These are phyloP conservation scores for Austroboletus novae-zelandiae DNA, from an alignment of 1,284 basidiomycete species.

Conservation along the genomic window DNA sequence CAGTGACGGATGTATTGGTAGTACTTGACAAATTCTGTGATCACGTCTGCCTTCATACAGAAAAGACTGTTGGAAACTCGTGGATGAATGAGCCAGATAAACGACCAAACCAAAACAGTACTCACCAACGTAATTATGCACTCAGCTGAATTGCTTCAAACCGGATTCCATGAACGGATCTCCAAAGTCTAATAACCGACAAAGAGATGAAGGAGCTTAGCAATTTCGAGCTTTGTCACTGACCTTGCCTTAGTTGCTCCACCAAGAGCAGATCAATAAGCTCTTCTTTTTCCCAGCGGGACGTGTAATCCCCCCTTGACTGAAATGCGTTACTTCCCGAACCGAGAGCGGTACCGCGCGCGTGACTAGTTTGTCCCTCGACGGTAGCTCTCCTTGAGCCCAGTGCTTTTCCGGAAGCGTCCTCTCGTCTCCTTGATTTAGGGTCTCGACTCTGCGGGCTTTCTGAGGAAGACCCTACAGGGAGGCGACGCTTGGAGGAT, in stretches of 20 bases:
- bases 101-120: slow-evolving; percentile 1
- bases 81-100: slow-evolving; percentile 20
- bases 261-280: slow-evolving; percentile 39
- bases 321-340: slow-evolving; percentile 23
- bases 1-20: slow-evolving; percentile 2
- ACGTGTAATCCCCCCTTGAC: slow-evolving; percentile 27
- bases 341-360: slow-evolving; percentile 11
- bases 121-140: slow-evolving; percentile 7
- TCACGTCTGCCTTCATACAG: not conserved
- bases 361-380: slow-evolving; percentile 25
- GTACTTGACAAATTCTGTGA: not conserved
- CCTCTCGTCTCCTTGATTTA: slow-evolving; percentile 43
- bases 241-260: slow-evolving; percentile 41
- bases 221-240: slow-evolving; percentile 7
- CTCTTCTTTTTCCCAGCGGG: slow-evolving; percentile 40
- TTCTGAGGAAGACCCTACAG: slow-evolving; percentile 34
- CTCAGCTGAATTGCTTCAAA: slow-evolving; percentile 11
- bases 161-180: slow-evolving; percentile 44
- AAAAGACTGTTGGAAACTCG: slow-evolving; percentile 1
- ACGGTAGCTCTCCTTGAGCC: slow-evolving; percentile 21
- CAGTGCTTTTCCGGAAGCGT: slow-evolving; percentile 24
- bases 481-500: slow-evolving; percentile 41
- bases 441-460: slow-evolving; percentile 35
- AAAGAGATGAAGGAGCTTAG: slow-evolving; percentile 1
- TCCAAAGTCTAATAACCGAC: slow-evolving; percentile 38